Percentiles rank a stretch among this genome's conserved stretches.
These are phyloP conservation scores for Pichia cephalocereana DNA, from an alignment of 805 yeast genomes.

Conservation along the genomic window DNA sequence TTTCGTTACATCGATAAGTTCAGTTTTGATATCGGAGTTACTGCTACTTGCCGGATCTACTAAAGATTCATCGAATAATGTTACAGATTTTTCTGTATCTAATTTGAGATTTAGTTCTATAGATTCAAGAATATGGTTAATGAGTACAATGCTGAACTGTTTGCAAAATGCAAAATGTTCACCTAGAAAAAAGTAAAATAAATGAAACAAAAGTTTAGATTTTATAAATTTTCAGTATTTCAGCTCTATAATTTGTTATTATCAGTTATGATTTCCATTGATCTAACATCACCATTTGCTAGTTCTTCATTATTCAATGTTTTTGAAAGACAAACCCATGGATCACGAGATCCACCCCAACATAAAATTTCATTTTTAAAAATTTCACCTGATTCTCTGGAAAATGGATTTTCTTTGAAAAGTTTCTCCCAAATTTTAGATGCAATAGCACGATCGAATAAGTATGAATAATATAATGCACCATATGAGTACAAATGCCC, in stretches of 20 bases:
- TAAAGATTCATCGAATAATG: constrained; percentile 11
- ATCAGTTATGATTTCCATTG: constrained; percentile 5
- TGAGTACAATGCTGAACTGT: constrained; percentile 27
- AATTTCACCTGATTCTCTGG: constrained; percentile 63
- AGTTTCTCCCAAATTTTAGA: constrained; percentile 71
- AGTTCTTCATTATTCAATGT: constrained; percentile 59
- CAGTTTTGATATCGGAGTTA: constrained; percentile 26
- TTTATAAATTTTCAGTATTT: too few species aligned
- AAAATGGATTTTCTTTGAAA: constrained; percentile 63
- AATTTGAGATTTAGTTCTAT: constrained; percentile 38
- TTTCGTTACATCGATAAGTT: constrained; percentile 30
- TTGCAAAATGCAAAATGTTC: constrained; percentile 11
- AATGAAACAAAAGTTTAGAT: too few species aligned
- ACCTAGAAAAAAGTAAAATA: too few species aligned
- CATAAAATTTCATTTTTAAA: constrained; percentile 61
- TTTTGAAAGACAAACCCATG: constrained; percentile 79
- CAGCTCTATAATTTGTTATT: not conserved
- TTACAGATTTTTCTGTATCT: constrained; percentile 18
- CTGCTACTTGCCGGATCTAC: constrained; percentile 13
- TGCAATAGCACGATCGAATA: constrained; percentile 89
- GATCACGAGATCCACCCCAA: constrained; percentile 93
- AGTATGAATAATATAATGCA: constrained; percentile 84
- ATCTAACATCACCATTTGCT: constrained; percentile 41
- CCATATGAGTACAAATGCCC: constrained; percentile 93
- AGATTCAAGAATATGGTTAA: constrained; percentile 36